Base-by-base conservation (phyloP, 2,329 filamentous ascomycete species). In the Alternaria incomplexa region DNA sequence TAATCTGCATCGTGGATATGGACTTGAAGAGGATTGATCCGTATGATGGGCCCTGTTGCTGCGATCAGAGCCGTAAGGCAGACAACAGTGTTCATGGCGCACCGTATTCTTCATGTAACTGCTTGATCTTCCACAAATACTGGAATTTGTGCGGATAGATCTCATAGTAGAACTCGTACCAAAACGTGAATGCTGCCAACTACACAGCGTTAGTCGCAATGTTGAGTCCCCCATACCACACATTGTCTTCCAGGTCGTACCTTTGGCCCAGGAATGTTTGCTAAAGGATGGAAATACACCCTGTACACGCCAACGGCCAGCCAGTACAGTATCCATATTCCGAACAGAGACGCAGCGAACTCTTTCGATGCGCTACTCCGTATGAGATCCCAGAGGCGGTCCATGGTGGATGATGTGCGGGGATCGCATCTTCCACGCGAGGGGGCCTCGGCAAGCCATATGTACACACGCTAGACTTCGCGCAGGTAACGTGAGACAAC, bases 151-250 rank as follows among this genome's bases (percentile, higher is more conserved):
- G 23, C 3, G 66, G 66, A 28, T 71, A 63, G 17, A 73, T 54
- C 28, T 78, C 76, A 61, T 77, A 73, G 56, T 77, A 77, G 22
- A 71, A 69, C n/a, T 77, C 73, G 22, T 75, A 74, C 61, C 70
- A 69, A 17, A 67, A 70, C 1, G 9, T 43, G 9, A 53, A 25
- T 2, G 51, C 51, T 17, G 51, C 51, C 15, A 53, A 6, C 50
- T 53, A 13, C 15, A 6, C 7, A 7, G 3, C 11, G 20, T 53
- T 0, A 17, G 30, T 20, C 9, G 5, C 6, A 0, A 6, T 11
- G 1, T 11, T 0, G 3, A 40, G n/a, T 40, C 36, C 5, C 1
- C 11, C 22, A 6, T 20, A n/a, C 3, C 2, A 13, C 47, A 30
- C 11, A 3, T 23, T 13, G 23, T 26, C 15, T 9, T 11, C 23